Conservation (phyloP, 768 basidiomycete species). For the Rhizopogon roseolus region DNA sequence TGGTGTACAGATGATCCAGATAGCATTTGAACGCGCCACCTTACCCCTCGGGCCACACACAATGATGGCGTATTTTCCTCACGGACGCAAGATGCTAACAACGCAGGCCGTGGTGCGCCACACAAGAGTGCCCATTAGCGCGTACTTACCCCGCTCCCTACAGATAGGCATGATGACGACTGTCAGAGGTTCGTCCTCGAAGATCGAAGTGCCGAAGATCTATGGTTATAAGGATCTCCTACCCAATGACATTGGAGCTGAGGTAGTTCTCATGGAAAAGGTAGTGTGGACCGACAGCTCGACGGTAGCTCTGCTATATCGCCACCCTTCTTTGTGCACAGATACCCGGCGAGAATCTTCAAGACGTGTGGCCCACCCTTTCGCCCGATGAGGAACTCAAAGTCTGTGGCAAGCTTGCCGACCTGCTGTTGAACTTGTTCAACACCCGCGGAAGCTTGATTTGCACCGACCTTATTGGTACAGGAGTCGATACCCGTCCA, state of each 20-base stretch:
- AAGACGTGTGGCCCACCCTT: constrained; percentile 21
- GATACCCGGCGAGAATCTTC: constrained; percentile 22
- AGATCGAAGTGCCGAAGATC: constrained; percentile 22
- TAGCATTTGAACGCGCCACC: constrained; percentile 20
- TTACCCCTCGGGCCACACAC: constrained; percentile 23
- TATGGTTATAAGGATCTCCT: constrained; percentile 23
- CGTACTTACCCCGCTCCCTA: neutral
- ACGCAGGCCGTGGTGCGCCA: constrained; percentile 25
- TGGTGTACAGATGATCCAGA: constrained; percentile 21
- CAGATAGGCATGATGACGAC: constrained; percentile 27
- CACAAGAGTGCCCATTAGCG: neutral
- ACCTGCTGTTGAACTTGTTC: constrained; percentile 25
- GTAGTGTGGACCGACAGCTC: constrained; percentile 8
- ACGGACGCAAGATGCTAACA: constrained; percentile 19
- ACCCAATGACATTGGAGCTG: constrained; percentile 24
- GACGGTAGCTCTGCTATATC: constrained; percentile 1
- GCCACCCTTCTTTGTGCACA: constrained; percentile 3
- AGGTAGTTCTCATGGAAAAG: constrained; percentile 28
- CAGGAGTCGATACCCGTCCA: constrained; percentile 10
- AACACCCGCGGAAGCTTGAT: constrained; percentile 17
- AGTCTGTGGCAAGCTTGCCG: constrained; percentile 19
- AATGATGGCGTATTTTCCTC: constrained; percentile 27
- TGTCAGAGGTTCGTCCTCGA: constrained; percentile 9
- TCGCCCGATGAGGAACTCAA: constrained; percentile 13
- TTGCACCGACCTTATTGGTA: constrained; percentile 29